Evolutionary conservation across 2,329 filamentous ascomycete species (phyloP).

Genomic region (Nemania sp.): DNA sequence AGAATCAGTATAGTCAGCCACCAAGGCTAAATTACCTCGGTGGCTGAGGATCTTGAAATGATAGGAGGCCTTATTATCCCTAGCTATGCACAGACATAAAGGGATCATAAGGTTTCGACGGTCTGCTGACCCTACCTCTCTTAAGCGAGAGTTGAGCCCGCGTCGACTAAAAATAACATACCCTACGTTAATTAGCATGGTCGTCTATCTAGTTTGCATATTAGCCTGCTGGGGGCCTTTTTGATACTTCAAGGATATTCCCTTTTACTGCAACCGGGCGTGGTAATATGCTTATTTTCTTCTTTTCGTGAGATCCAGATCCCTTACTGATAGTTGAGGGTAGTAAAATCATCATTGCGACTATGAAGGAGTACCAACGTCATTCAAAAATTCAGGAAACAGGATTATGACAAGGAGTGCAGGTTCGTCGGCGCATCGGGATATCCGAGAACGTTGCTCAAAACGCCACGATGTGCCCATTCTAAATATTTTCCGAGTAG

Average conservation of each 20-base stretch:
- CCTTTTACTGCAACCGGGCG: background rate
- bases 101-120: background rate
- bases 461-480: conserved; percentile 20
- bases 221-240: background rate
- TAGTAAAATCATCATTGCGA: background rate
- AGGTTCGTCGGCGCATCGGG: background rate
- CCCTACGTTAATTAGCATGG: too few species aligned
- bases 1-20: too few species aligned
- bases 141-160: too few species aligned
- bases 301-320: background rate
- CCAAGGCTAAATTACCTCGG: too few species aligned
- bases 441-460: conserved; percentile 13
- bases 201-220: background rate
- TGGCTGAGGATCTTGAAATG: background rate
- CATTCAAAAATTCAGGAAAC: background rate
- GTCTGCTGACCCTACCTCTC: background rate
- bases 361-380: too few species aligned
- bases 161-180: too few species aligned
- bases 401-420: background rate
- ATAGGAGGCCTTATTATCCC: too few species aligned
- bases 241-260: background rate
- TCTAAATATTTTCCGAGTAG: background rate
- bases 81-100: too few species aligned
- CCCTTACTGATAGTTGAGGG: background rate
- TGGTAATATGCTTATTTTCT: too few species aligned